Percentiles rank a stretch among this genome's conserved stretches.
These are phyloP conservation scores for Epicoccum nigrum DNA, from an alignment of 2,329 filamentous ascomycete species.

Conservation along the genomic window DNA sequence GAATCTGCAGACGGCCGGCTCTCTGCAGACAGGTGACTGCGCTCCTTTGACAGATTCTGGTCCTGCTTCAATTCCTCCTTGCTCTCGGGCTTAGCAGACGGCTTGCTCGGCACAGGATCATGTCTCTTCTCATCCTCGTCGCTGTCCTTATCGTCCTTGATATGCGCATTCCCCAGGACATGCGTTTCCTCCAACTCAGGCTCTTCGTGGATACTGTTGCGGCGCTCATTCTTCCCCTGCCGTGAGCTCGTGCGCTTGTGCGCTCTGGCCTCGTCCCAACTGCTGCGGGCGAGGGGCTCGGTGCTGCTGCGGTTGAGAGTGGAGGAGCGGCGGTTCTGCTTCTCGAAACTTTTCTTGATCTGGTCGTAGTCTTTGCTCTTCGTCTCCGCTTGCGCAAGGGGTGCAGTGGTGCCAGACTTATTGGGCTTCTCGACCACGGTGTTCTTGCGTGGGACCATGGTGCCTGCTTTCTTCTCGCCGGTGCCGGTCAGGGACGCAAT, in stretches of 20 bases:
- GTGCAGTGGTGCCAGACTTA: not conserved
- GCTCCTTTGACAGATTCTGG: not conserved
- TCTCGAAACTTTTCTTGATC: conserved; percentile 22
- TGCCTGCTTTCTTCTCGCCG: conserved; percentile 35
- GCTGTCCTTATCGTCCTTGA: conserved; percentile 1
- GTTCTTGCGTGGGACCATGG: conserved; percentile 36
- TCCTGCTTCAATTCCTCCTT: not conserved
- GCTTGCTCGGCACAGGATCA: conserved; percentile 6
- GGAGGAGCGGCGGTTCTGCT: not conserved
- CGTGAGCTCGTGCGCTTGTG: not conserved
- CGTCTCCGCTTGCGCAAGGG: conserved; percentile 12
- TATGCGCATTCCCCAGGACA: conserved; percentile 10
- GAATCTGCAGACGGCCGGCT: conserved; percentile 2
- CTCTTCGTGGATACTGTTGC: conserved; percentile 6
- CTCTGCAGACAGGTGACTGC: not conserved
- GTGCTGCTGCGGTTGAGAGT: conserved; percentile 26
- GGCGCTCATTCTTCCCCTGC: not conserved
- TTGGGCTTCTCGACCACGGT: conserved; percentile 14
- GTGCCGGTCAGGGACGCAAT: conserved; percentile 34
- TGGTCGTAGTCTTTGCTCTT: conserved; percentile 14
- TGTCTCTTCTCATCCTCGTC: conserved; percentile 12
- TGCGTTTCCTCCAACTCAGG: conserved; percentile 9
- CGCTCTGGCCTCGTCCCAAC: conserved; percentile 6
- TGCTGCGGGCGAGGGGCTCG: conserved; percentile 14
- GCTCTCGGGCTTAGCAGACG: not conserved